Base-by-base conservation (phyloP, 768 basidiomycete genomes). In the Boletus subparvulus region DNA sequence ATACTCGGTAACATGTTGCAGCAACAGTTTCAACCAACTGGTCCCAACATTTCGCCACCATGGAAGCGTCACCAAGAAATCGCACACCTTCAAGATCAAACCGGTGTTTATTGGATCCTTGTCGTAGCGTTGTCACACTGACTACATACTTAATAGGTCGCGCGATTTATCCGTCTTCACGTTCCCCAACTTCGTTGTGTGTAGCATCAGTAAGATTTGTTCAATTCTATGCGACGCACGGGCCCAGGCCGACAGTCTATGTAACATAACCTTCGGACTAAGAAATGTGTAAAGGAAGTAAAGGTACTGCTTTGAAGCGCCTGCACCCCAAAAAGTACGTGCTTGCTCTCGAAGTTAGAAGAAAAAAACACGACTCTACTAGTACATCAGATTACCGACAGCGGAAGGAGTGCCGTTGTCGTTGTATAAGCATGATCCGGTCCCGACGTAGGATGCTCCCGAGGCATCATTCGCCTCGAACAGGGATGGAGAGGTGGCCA, bases 361-460 rank as follows among this genome's bases (percentile, higher is more conserved):
- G 13, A 16, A 14, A 14, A 36, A 39, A 21, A 39, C 16, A 11
- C n/a, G 6, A 24, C 2, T 24, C 30, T 9, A 37, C 32, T 32
- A 63, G 33, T 54, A 52, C 65, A 73, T 60, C 59, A 70, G 41
- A 12, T 65, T 17, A 0, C 69, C 69, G 6, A 70, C 61, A 8
- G 62, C 37, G 4, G 72, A 73, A 30, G 64, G 50, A 0, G 49
- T 19, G 4, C 69, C 67, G 21, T 72, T 43, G 41, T 75, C 46
- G 46, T 70, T 70, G 53, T 63, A 76, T n/a, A 76, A 54, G 54
- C 73, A 69, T 1, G 65, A 71, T 26, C 72, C 68, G 0, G 68
- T 72, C 11, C 72, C 74, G 8, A 64, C 63, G 9, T 32, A 54
- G 12, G 39, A 0, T 16, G 17, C 55, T 3, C 55, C 73, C 1